Evolutionary conservation across 306 rosid species (phyloP).

Genomic region (Pueraria montana): DNA sequence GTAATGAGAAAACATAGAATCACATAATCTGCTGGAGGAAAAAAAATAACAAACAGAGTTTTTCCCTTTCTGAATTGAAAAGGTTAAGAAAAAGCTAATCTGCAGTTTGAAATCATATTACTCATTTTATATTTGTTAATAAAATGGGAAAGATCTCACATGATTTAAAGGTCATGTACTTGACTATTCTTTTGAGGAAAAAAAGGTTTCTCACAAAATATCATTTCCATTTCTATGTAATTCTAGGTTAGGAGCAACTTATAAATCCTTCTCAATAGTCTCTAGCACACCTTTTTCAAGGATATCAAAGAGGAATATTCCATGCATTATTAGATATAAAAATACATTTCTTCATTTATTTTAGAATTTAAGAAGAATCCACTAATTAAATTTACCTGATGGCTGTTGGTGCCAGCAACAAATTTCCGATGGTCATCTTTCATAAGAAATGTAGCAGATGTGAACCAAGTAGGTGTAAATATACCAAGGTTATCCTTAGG

Average conservation of each 20-base stretch:
- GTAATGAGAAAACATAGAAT: slow-evolving; percentile 9
- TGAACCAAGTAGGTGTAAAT: slow-evolving; percentile 94
- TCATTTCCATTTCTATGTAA: slow-evolving; percentile 29
- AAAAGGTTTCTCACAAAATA: slow-evolving; percentile 5
- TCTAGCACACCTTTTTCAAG: slow-evolving; percentile 25
- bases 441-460: slow-evolving; percentile 80
- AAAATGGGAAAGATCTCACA: not conserved
- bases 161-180: not conserved
- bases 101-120: not conserved
- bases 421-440: slow-evolving; percentile 89
- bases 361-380: slow-evolving; percentile 26
- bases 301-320: slow-evolving; percentile 33
- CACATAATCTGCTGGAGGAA: not conserved
- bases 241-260: not conserved
- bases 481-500: slow-evolving; percentile 88
- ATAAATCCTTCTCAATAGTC: slow-evolving; percentile 36
- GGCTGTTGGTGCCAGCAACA: slow-evolving; percentile 89
- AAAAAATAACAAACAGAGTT: not conserved
- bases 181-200: not conserved
- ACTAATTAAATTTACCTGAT: slow-evolving; percentile 71
- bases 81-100: not conserved
- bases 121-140: not conserved
- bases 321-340: slow-evolving; percentile 19
- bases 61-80: not conserved
- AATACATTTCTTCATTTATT: slow-evolving; percentile 4